Conservation (phyloP, 148 eudicot genomes). For the Silene uniflora region DNA sequence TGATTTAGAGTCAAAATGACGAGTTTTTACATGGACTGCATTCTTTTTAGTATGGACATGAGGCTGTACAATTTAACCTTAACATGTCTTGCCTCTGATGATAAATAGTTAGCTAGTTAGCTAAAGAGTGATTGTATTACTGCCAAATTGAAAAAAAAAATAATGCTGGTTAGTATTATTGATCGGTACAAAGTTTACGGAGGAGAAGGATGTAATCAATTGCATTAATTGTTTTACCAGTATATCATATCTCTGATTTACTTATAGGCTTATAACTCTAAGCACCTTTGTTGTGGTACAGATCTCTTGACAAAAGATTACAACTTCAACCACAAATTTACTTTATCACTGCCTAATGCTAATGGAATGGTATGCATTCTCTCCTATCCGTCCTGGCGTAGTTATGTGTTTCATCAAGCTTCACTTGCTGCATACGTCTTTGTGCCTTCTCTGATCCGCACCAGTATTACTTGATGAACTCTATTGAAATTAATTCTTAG, state of each 20-base stretch:
- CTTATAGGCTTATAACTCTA: not conserved
- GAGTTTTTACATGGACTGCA: too few species aligned
- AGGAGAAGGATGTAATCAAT: not conserved
- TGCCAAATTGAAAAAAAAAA: not conserved
- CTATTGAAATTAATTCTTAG: too few species aligned
- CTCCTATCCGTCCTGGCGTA: not conserved
- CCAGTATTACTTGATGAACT: too few species aligned
- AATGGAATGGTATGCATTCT: constrained; percentile 67
- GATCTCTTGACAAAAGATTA: constrained; percentile 90
- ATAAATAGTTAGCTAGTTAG: too few species aligned
- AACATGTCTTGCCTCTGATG: not conserved
- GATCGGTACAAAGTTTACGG: not conserved
- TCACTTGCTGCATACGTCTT: too few species aligned
- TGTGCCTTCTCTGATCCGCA: too few species aligned
- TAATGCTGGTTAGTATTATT: not conserved
- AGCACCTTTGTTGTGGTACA: constrained; percentile 29
- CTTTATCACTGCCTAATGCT: constrained; percentile 61
- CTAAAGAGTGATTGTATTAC: not conserved
- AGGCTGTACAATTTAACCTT: not conserved
- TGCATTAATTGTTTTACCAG: not conserved
- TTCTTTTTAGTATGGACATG: not conserved
- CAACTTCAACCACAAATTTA: constrained; percentile 75
- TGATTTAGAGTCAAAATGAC: not conserved
- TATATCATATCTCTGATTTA: not conserved
- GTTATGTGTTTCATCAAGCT: constrained; percentile 8